These are phyloP conservation scores for Backusella morwellensis DNA, from an alignment of 192 early-diverging fungal species.

Conservation along the genomic window DNA sequence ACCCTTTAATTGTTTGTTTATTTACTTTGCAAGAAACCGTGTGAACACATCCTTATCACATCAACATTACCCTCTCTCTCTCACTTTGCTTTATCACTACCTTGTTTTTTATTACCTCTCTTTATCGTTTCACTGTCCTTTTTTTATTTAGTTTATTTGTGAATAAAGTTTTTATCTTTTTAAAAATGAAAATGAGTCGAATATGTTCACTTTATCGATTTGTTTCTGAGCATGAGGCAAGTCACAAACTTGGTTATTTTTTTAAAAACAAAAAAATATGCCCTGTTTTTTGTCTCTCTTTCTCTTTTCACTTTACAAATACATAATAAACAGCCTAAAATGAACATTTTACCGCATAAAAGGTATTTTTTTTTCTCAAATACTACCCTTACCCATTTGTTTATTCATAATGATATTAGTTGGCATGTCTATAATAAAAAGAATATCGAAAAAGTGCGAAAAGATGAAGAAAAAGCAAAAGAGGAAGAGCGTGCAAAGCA, in stretches of 20 bases:
- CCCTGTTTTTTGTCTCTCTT: neutral
- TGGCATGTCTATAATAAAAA: constrained; percentile 78
- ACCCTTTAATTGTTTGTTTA: neutral
- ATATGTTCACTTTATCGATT: neutral
- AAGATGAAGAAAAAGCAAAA: constrained; percentile 69
- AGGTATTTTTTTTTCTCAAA: constrained; percentile 40
- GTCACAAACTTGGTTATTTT: neutral
- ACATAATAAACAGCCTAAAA: constrained; percentile 10
- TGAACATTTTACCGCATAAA: constrained; percentile 70
- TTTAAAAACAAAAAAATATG: no score
- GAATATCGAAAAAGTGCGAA: constrained; percentile 63
- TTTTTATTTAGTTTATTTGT: constrained; percentile 1
- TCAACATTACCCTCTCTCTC: neutral
- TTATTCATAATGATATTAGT: constrained; percentile 29
- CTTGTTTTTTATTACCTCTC: neutral
- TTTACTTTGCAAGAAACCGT: neutral
- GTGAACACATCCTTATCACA: neutral
- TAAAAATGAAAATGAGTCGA: neutral
- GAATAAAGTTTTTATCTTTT: neutral
- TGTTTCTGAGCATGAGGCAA: neutral
- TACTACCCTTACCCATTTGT: neutral
- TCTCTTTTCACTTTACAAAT: neutral
- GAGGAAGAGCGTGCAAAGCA: constrained; percentile 49
- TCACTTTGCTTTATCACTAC: neutral
- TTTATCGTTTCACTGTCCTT: no score